Conservation (phyloP, 2,329 filamentous ascomycete species). For the Fusarium devonianum region DNA sequence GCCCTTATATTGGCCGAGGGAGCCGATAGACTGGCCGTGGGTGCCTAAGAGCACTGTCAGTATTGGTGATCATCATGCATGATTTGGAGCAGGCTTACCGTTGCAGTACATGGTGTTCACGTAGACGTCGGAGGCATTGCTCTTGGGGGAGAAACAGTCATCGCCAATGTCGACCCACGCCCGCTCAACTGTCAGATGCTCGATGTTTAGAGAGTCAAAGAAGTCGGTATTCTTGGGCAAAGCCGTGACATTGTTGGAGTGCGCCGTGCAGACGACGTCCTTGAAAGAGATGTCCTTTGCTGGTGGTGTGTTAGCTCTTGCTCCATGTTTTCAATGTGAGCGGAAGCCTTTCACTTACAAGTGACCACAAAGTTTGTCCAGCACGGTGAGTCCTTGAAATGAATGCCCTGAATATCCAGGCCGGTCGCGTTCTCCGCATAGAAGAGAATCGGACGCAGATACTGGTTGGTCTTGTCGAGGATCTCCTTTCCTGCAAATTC, state of each 20-base stretch:
- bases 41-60: constrained; percentile 10
- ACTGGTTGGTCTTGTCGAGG: constrained; percentile 29
- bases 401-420: constrained; percentile 35
- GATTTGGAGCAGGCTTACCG: constrained; percentile 3
- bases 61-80: accelerated
- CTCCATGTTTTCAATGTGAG: accelerated
- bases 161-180: constrained; percentile 38
- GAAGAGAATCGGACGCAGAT: constrained; percentile 37
- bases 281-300: constrained; percentile 35
- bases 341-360: constrained; percentile 17
- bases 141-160: constrained; percentile 40
- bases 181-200: constrained; percentile 31
- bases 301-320: background rate
- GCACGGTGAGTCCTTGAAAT: constrained; percentile 38
- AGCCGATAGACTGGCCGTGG: constrained; percentile 36
- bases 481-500: constrained; percentile 38
- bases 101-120: constrained; percentile 39
- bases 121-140: constrained; percentile 34
- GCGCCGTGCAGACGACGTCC: constrained; percentile 37
- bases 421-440: constrained; percentile 38
- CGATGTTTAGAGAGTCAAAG: constrained; percentile 35
- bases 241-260: constrained; percentile 34
- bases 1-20: constrained; percentile 35
- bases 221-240: constrained; percentile 40
- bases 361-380: constrained; percentile 40